Percentiles rank a stretch among this genome's conserved stretches.
Conservation (phyloP, 768 basidiomycete species). For the Daedaleopsis nitida region DNA sequence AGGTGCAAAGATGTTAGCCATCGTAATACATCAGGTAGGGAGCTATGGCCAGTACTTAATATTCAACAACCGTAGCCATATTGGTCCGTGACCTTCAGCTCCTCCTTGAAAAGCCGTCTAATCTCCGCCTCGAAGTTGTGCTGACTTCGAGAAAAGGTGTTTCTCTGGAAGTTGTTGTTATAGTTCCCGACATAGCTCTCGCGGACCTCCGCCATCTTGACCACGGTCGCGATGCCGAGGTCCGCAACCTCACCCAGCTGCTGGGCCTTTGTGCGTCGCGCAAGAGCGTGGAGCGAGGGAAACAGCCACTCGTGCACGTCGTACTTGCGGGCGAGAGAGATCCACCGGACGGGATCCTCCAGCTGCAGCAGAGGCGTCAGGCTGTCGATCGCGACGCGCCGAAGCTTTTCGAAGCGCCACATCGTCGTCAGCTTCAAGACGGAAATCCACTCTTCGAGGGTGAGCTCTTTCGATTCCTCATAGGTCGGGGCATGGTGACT, state of each 20-base stretch:
- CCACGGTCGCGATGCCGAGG: slow-evolving; percentile 7
- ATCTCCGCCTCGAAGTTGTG: not conserved
- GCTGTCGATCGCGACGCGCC: slow-evolving; percentile 18
- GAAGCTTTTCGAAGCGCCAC: slow-evolving; percentile 9
- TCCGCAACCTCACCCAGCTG: slow-evolving; percentile 6
- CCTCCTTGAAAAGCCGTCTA: not conserved
- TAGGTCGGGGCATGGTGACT: slow-evolving; percentile 17
- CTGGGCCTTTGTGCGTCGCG: slow-evolving; percentile 1
- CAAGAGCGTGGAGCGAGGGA: slow-evolving; percentile 16
- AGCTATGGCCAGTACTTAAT: not conserved
- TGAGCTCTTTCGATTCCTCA: not conserved
- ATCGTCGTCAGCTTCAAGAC: slow-evolving; percentile 19
- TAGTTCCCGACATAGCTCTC: not conserved
- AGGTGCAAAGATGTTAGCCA: no score
- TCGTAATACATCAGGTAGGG: no score
- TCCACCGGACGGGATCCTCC: slow-evolving; percentile 16
- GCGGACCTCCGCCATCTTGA: slow-evolving; percentile 14
- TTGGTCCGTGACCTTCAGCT: not conserved
- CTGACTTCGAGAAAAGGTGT: not conserved
- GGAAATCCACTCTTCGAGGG: slow-evolving; percentile 17
- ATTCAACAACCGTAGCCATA: no score
- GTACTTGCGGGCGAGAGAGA: slow-evolving; percentile 22
- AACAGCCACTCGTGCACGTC: slow-evolving; percentile 24
- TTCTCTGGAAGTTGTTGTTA: not conserved
- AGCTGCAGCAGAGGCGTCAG: slow-evolving; percentile 14